Percentiles rank a stretch among this genome's conserved stretches.
phyloP scores from a whole-genome alignment of 306 rosid genomes.

The Heteromeles arbutifolia region DNA sequence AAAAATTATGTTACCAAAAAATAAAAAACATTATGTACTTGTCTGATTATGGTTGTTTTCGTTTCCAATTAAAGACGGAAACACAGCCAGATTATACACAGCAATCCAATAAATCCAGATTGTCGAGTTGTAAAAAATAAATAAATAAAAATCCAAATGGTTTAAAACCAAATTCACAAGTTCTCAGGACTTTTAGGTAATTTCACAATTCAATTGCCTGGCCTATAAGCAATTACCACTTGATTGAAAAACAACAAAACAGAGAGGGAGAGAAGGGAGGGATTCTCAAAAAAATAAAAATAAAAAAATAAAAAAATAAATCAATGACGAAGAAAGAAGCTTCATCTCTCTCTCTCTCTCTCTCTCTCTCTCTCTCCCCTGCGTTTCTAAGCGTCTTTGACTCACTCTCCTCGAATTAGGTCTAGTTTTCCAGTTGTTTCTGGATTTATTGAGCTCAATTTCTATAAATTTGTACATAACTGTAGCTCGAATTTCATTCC shows the following conservation, averaged over 20 bases:
- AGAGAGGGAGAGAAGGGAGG: not conserved
- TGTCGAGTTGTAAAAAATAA: not conserved
- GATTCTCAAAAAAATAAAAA: conserved; percentile 10
- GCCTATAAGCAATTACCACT: conserved; percentile 10
- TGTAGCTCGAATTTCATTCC: conserved; percentile 6
- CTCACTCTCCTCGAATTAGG: conserved; percentile 26
- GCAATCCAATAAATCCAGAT: not conserved
- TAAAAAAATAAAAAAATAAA: not conserved
- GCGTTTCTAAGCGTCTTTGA: conserved; percentile 39
- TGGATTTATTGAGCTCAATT: not conserved
- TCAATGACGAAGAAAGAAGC: conserved; percentile 7
- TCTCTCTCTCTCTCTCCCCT: conserved; percentile 17
- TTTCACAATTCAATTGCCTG: not conserved
- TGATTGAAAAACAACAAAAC: not conserved
- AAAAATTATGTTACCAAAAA: too few species aligned
- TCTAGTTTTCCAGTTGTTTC: not conserved
- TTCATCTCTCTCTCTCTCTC: conserved; percentile 6
- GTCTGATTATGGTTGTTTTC: not conserved
- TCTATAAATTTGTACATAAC: conserved; percentile 22
- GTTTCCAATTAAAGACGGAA: not conserved
- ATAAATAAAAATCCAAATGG: not conserved
- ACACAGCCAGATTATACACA: not conserved
- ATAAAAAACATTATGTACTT: not conserved
- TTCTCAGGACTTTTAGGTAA: conserved; percentile 21
- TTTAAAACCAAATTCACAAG: not conserved